Conservation (phyloP, 176 grass and related monocot species). For the Dactylis glomerata region DNA sequence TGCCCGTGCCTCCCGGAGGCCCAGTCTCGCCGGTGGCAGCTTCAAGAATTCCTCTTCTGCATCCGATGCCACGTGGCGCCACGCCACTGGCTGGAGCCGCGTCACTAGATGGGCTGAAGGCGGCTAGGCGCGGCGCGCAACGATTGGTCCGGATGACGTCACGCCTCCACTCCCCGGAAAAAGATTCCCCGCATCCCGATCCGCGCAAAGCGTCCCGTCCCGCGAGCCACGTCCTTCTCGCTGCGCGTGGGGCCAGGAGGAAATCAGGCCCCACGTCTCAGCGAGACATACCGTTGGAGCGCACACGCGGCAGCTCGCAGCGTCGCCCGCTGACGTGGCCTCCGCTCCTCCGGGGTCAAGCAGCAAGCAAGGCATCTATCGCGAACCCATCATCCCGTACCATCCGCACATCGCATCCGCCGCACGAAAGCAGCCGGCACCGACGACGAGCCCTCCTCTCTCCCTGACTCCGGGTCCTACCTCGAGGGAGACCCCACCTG, state of each 20-base stretch:
- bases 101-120: background rate
- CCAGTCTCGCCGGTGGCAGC: background rate
- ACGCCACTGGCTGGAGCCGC: background rate
- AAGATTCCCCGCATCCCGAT: conserved; percentile 3
- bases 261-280: background rate
- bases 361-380: conserved; percentile 5
- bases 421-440: background rate
- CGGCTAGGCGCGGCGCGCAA: background rate
- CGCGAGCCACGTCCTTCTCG: background rate
- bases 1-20: background rate
- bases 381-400: conserved; percentile 20
- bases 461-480: background rate
- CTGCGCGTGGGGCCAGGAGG: background rate
- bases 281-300: background rate
- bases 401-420: background rate
- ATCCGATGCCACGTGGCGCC: background rate
- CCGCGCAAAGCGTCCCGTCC: background rate
- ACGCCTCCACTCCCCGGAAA: background rate
- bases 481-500: background rate
- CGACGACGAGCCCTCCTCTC: background rate
- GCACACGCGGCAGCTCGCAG: background rate
- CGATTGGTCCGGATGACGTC: background rate
- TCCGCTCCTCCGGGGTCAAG: background rate
- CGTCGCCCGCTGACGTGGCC: background rate
- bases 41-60: background rate